Base-by-base conservation (phyloP, 345 rosid species). In the Triadica sebifera region DNA sequence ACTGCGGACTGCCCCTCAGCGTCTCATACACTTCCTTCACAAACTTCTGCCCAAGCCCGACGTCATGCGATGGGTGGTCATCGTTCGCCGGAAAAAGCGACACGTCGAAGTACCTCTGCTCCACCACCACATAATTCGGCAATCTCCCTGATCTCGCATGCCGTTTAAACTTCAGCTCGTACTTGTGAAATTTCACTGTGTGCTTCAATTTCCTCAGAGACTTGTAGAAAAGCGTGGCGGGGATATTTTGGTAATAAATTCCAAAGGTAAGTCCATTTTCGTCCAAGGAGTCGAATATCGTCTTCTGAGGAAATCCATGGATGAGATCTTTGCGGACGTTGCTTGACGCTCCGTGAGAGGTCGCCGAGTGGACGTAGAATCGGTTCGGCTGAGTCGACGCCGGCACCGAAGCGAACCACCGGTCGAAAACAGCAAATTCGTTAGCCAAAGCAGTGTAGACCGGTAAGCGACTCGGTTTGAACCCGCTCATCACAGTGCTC, bases 321-420 rank as follows among this genome's bases (percentile, higher is more conserved):
- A 96, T 64, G 2, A 96, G 89, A 81, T 96, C 98, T 76, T 88
- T 93, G 75, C 87, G 85, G 0, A 91, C 98, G 79, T 96, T 96
- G 83, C 98, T 91, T 45, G 74, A 76, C 38, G 93, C 93, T 0
- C 98, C 99, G 76, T 93, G 98, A 8, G 99, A 96, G 64, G 99
- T 96, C 70, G 98, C 99, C 10, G 98, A 96, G 76, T 96, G 99
- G 65, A 91, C 94, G 72, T 90, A 96, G 85, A 96, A 89, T 59
- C 99, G 92, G 86, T 96, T 96, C 43, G 99, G 99, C 68, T 96
- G 99, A 51, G 99, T 96, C 19, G 99, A 96, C 41, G 98, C 86
- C 5, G 99, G 99, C 17, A 96, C 97, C 67, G 99, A 91, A 0
- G 99, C 98, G 82, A 96, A 96, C 99, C 99, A 96, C 76, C 93